Base-by-base conservation (phyloP, 768 basidiomycete species). In the Steccherinum ochraceum region DNA sequence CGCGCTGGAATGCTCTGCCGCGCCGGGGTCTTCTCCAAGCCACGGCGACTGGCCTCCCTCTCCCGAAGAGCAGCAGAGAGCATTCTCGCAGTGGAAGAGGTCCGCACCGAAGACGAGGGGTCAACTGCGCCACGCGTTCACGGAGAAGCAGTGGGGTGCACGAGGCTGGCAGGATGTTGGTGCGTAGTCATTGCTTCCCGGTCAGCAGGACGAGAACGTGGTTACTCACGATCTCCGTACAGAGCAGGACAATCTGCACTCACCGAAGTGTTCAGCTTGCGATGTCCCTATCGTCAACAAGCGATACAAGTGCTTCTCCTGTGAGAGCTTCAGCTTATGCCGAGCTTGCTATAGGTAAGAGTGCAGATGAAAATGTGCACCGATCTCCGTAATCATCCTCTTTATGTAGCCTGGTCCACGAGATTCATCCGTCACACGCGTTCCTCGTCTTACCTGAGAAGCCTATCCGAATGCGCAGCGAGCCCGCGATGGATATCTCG, bases 151-250 rank as follows among this genome's bases (percentile, higher is more conserved):
- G 2, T 96, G 93, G 94, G 83, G 83, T 1, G 77, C 77, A 25
- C 69, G 71, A 40, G 88, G 89, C 1, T 96, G 94, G 94, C 83
- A 83, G 51, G 89, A 93, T 61, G 83, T 96, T 48, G 89, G 93
- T 93, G 61, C 54, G 86, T 76, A 5, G 41, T 26, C 39, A 18
- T 27, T 41, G 45, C 52, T 53, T 41, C 25, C n/a, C n/a, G n/a
- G n/a, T n/a, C n/a, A n/a, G n/a, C n/a, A n/a, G n/a, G n/a, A n/a
- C n/a, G n/a, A n/a, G n/a, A n/a, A n/a, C n/a, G n/a, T n/a, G n/a
- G n/a, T n/a, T n/a, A n/a, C n/a, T n/a, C n/a, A n/a, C 23, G 19
- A 25, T 12, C 27, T 50, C 4, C 51, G 20, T 74, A 70, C 73
- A 73, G 86, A 93, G 60, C 91, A 84, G 56, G 79, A 89, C 57